Conservation (phyloP, 2,329 filamentous ascomycete genomes). For the Penicillium concentricum region DNA sequence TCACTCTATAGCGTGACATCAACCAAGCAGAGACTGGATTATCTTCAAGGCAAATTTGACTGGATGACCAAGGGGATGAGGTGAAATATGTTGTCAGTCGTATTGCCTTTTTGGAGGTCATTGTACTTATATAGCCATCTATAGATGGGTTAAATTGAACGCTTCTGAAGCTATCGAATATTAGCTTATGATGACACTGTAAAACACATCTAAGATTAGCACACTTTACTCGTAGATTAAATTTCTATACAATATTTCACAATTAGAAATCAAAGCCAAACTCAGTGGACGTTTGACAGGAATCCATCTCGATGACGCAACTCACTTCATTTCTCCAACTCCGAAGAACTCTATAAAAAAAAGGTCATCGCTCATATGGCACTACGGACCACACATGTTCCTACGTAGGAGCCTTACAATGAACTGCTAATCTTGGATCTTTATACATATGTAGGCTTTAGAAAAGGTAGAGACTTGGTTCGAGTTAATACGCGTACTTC, state of each 20-base stretch:
- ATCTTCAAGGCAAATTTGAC: background rate
- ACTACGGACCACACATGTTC: too few relatives aligned
- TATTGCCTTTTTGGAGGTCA: background rate
- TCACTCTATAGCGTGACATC: background rate
- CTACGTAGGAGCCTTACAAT: too few relatives aligned
- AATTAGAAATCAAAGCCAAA: constrained; percentile 3
- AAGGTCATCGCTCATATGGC: too few relatives aligned
- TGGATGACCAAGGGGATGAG: background rate
- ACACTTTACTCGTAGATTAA: background rate
- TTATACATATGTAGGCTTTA: too few relatives aligned
- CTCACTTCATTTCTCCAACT: background rate
- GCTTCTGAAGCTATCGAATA: background rate
- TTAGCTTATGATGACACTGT: background rate
- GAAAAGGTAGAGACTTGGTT: too few relatives aligned
- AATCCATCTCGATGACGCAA: background rate
- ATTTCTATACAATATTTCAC: background rate
- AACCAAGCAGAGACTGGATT: background rate
- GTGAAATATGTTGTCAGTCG: background rate
- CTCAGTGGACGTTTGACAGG: background rate
- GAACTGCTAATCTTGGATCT: too few relatives aligned
- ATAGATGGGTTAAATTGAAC: background rate
- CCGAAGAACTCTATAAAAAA: too few relatives aligned
- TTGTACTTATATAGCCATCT: background rate
- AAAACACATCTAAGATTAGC: background rate
- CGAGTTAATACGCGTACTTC: too few relatives aligned